Percentiles rank a stretch among this genome's conserved stretches.
Evolutionary conservation across 345 rosid genomes (phyloP).

Genomic region (rapeseed (Brassica napus)): Da-Ae NC_063445.1:1579001-1579500

Average conservation of each 20-base stretch:
- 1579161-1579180: no score
- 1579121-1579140: no score
- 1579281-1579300: no score
- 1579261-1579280: not conserved
- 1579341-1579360: no score
- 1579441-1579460: constrained; percentile 96
- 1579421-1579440: constrained; percentile 76
- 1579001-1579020: no score
- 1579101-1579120: not conserved
- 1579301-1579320: no score
- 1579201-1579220: not conserved
- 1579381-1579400: no score
- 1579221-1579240: not conserved
- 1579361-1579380: no score
- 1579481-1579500: no score
- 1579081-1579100: constrained; percentile 60
- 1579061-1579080: constrained; percentile 82
- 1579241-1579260: not conserved
- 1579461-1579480: no score
- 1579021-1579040: constrained; percentile 48
- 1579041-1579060: constrained; percentile 62
- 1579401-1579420: constrained; percentile 54
- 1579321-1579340: no score
- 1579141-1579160: no score
- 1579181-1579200: not conserved